Percentiles rank a stretch among this genome's conserved stretches.
Conservation (phyloP, 2,329 filamentous ascomycete genomes). For the Cylindrodendrum hubeiense region DNA sequence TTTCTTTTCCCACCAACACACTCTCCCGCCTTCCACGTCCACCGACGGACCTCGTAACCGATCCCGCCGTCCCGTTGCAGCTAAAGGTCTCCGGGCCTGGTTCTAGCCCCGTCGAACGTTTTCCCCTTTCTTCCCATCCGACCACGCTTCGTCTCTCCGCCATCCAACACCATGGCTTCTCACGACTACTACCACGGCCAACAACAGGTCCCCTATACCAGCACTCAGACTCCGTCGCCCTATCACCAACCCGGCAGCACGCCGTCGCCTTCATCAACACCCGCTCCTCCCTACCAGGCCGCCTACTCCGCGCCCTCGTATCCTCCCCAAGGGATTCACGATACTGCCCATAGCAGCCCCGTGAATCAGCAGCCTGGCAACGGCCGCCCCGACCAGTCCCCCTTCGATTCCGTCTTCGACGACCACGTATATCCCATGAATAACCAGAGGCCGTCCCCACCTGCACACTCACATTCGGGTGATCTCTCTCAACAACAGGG, state of each 20-base stretch:
- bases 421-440: constrained; percentile 74
- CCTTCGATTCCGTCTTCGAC: constrained; percentile 76
- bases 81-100: constrained; percentile 14
- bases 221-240: constrained; percentile 54
- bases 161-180: constrained; percentile 63
- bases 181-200: constrained; percentile 74
- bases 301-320: constrained; percentile 40
- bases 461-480: constrained; percentile 50
- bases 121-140: constrained; percentile 17
- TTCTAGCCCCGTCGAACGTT: constrained; percentile 14
- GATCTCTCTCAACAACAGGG: constrained; percentile 51
- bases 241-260: constrained; percentile 55
- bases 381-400: constrained; percentile 58
- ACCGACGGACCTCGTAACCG: neutral
- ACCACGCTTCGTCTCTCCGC: neutral
- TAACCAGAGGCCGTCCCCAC: constrained; percentile 53
- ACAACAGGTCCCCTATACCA: constrained; percentile 51
- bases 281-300: constrained; percentile 53
- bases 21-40: neutral
- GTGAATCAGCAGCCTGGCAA: constrained; percentile 42
- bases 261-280: constrained; percentile 55
- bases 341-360: constrained; percentile 26
- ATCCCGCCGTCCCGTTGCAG: constrained; percentile 5
- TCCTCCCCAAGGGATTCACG: constrained; percentile 33
- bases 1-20: neutral